phyloP scores from a whole-genome alignment of 257 asterid genomes.

The Solanum sparsipilum region DNA sequence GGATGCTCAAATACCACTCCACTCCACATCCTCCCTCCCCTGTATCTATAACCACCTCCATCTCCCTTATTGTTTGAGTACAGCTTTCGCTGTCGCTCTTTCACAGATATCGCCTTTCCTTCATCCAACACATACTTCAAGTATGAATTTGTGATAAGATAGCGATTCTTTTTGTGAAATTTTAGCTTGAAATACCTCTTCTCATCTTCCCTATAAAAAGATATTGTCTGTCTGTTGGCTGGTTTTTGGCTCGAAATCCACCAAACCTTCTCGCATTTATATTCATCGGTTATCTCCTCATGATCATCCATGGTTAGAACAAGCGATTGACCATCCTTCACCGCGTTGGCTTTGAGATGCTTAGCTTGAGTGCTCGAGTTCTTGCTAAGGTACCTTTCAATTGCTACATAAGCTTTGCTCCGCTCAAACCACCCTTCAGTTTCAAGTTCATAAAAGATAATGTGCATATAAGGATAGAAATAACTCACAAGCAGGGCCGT shows the following conservation, averaged over 20 bases:
- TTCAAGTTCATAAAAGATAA: background rate
- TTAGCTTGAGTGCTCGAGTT: background rate
- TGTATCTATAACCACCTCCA: background rate
- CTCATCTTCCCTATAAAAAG: background rate
- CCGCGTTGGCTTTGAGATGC: background rate
- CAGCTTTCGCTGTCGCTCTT: background rate
- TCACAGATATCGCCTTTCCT: too few relatives aligned
- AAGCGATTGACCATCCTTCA: background rate
- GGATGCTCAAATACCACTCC: background rate
- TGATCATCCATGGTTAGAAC: slow-evolving; percentile 3
- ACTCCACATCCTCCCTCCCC: background rate
- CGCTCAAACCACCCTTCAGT: background rate
- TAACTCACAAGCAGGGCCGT: background rate
- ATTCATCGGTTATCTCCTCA: background rate
- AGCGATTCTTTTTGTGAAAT: background rate
- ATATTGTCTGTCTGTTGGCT: background rate
- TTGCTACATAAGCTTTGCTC: background rate
- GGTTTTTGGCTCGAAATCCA: background rate
- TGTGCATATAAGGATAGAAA: background rate
- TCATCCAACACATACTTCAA: too few relatives aligned
- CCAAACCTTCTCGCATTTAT: background rate
- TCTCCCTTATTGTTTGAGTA: background rate
- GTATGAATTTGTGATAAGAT: too few relatives aligned
- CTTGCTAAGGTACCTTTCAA: background rate
- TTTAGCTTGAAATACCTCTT: background rate